These are phyloP conservation scores for Sistotremastrum suecicum DNA, from an alignment of 768 basidiomycete genomes.

Conservation along the genomic window DNA sequence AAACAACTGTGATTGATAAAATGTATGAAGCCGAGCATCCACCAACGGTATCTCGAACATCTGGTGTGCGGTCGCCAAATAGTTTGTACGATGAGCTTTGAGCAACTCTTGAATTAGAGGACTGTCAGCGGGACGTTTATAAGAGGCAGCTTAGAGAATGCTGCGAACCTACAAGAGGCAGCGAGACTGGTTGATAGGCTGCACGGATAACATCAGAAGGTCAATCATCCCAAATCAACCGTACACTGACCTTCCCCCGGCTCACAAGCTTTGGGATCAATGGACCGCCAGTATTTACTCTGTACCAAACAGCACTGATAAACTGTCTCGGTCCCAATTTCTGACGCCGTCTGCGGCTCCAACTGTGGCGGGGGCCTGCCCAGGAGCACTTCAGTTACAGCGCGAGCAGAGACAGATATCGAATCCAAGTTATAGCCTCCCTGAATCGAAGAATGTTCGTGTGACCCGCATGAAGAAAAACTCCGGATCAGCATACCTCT, in stretches of 20 bases:
- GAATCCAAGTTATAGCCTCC: conserved; percentile 92
- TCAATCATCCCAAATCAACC: neutral
- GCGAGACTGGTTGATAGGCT: neutral
- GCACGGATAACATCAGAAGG: neutral
- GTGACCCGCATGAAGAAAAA: neutral
- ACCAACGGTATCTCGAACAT: conserved; percentile 78
- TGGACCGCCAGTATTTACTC: conserved; percentile 80
- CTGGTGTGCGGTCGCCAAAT: conserved; percentile 57
- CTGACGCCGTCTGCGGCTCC: conserved; percentile 57
- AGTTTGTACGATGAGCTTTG: conserved; percentile 78
- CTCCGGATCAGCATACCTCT: conserved; percentile 42
- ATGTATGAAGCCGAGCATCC: conserved; percentile 44
- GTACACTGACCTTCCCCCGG: conserved; percentile 53
- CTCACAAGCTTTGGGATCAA: conserved; percentile 72
- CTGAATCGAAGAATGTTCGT: conserved; percentile 24
- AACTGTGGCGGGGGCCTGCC: conserved; percentile 77
- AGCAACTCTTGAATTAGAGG: conserved; percentile 46
- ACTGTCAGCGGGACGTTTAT: neutral
- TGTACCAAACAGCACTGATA: conserved; percentile 81
- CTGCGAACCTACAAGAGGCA: neutral
- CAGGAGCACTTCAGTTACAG: conserved; percentile 76
- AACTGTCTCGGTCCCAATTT: conserved; percentile 77
- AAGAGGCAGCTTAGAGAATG: neutral
- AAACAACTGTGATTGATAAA: conserved; percentile 73
- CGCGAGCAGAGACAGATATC: conserved; percentile 74